Percentiles rank a stretch among this genome's conserved stretches.
These are phyloP conservation scores for Ogataea pilisensis DNA, from an alignment of 805 yeast species.

Conservation along the genomic window DNA sequence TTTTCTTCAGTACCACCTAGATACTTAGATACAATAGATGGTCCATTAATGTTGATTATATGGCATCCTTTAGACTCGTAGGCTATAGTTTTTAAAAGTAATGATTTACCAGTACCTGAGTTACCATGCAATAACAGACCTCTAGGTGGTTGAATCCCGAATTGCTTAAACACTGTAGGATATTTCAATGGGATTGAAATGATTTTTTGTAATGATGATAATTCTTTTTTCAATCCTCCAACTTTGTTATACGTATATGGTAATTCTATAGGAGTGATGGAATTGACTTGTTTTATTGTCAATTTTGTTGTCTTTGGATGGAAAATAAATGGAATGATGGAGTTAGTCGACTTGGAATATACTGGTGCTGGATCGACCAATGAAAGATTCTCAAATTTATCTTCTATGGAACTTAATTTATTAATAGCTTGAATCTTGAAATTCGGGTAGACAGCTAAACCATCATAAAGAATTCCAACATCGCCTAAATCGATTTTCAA, in stretches of 20 bases:
- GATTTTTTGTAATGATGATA: slow-evolving; percentile 56
- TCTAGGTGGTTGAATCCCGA: slow-evolving; percentile 89
- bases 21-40: slow-evolving; percentile 87
- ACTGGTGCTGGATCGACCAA: slow-evolving; percentile 1
- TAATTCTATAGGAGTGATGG: slow-evolving; percentile 41
- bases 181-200: slow-evolving; percentile 77
- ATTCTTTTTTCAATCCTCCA: slow-evolving; percentile 75
- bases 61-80: slow-evolving; percentile 71
- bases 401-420: slow-evolving; percentile 6
- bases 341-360: background rate
- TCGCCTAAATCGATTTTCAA: slow-evolving; percentile 45
- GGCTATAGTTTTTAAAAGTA: slow-evolving; percentile 81
- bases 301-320: slow-evolving; percentile 30
- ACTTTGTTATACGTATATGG: slow-evolving; percentile 38
- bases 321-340: slow-evolving; percentile 23
- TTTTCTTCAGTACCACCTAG: slow-evolving; percentile 91
- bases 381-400: slow-evolving; percentile 29
- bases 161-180: slow-evolving; percentile 72
- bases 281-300: slow-evolving; percentile 27
- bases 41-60: slow-evolving; percentile 81
- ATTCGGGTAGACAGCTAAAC: slow-evolving; percentile 22
- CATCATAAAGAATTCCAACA: slow-evolving; percentile 59
- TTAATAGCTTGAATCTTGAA: slow-evolving; percentile 12
- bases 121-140: slow-evolving; percentile 95
- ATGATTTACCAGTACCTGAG: slow-evolving; percentile 95